Conservation (phyloP, 139 green algal species). For the Coccomyxa sp. region DNA sequence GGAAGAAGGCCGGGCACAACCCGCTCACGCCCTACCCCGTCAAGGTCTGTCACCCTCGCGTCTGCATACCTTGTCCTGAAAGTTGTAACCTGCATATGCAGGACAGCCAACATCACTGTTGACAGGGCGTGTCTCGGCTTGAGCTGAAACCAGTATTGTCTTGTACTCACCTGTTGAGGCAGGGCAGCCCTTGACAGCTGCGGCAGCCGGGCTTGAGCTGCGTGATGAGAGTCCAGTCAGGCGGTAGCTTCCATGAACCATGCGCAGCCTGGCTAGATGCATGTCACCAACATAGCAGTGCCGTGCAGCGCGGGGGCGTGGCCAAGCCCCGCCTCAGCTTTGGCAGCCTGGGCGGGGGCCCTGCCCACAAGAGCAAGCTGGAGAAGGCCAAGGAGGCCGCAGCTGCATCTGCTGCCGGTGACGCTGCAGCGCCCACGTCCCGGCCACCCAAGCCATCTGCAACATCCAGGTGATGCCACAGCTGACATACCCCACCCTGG, state of each 20-base stretch:
- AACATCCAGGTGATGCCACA: not conserved
- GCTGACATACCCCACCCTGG: not conserved
- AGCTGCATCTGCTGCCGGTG: not conserved
- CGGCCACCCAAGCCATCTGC: not conserved
- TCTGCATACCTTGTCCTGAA: not conserved
- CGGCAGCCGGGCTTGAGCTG: not conserved
- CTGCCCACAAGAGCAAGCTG: constrained; percentile 25
- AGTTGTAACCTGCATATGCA: not conserved
- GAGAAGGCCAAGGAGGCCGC: constrained; percentile 23
- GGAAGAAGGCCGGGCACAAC: not conserved
- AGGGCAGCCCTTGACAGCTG: no score
- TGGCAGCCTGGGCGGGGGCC: not conserved
- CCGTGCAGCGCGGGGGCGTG: no score
- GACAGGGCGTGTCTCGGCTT: no score
- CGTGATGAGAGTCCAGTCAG: not conserved
- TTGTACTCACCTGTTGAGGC: no score
- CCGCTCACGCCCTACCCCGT: not conserved
- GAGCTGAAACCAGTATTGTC: no score
- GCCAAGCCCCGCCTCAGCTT: not conserved
- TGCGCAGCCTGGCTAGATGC: not conserved
- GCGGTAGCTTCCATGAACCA: not conserved
- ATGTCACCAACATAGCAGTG: not conserved
- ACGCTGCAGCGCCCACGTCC: not conserved
- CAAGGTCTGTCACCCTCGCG: not conserved
- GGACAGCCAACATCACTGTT: not conserved